phyloP scores from a whole-genome alignment of 192 early-diverging fungal species.

The Dispira simplex region DNA sequence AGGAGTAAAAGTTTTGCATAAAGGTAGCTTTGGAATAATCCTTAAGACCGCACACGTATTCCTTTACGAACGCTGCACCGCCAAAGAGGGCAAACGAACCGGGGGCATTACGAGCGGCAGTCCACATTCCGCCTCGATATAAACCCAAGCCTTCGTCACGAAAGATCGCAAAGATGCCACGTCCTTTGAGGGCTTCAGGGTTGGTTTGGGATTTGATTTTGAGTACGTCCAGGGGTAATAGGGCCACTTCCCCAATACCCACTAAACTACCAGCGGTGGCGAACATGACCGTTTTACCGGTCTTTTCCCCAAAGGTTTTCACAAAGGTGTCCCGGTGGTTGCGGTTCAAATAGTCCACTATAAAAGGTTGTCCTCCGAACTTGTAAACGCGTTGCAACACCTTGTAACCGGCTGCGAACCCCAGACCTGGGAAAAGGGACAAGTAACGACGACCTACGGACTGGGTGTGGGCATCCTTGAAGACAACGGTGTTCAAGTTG shows the following conservation, averaged over 20 bases:
- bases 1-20: slow-evolving; percentile 92
- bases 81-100: slow-evolving; percentile 96
- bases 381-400: slow-evolving; percentile 96
- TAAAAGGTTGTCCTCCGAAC: slow-evolving; percentile 95
- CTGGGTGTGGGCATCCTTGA: slow-evolving; percentile 72
- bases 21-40: slow-evolving; percentile 97
- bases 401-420: slow-evolving; percentile 98
- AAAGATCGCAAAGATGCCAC: slow-evolving; percentile 62
- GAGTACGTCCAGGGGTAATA: slow-evolving; percentile 90
- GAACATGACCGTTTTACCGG: slow-evolving; percentile 92
- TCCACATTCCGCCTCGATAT: slow-evolving; percentile 95
- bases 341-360: slow-evolving; percentile 80
- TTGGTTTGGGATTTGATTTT: slow-evolving; percentile 98
- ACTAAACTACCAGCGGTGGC: slow-evolving; percentile 94
- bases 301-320: slow-evolving; percentile 77
- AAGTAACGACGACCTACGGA: slow-evolving; percentile 69
- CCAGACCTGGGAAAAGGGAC: slow-evolving; percentile 93
- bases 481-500: slow-evolving; percentile 71
- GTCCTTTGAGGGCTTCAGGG: slow-evolving; percentile 73
- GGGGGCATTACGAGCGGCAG: slow-evolving; percentile 91
- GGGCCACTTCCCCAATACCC: slow-evolving; percentile 93
- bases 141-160: slow-evolving; percentile 78
- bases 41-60: slow-evolving; percentile 74
- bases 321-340: slow-evolving; percentile 66
- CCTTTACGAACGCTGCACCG: slow-evolving; percentile 88